These are phyloP conservation scores for Pythium grandisporangium DNA, from an alignment of 352 stramenopile species.

Conservation along the genomic window DNA sequence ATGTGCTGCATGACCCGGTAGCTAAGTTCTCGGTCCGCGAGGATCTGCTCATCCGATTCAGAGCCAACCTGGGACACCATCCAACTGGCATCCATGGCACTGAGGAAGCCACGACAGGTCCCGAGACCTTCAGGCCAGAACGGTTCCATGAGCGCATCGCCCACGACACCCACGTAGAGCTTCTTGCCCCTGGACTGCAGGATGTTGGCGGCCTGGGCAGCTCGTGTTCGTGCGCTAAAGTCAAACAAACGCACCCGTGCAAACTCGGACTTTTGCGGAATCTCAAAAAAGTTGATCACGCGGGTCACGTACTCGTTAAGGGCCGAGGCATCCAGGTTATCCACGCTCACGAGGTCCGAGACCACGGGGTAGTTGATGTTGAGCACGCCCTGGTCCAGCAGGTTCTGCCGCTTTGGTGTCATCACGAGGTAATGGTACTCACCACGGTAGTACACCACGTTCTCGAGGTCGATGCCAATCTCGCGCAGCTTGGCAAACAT, in stretches of 20 bases:
- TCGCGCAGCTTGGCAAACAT: slow-evolving; percentile 74
- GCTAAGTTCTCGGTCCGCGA: slow-evolving; percentile 66
- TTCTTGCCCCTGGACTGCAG: slow-evolving; percentile 60
- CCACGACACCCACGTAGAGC: slow-evolving; percentile 69
- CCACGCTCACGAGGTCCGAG: slow-evolving; percentile 46
- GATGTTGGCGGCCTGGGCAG: slow-evolving; percentile 64
- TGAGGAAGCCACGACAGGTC: slow-evolving; percentile 75
- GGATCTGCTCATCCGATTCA: slow-evolving; percentile 58
- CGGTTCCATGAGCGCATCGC: slow-evolving; percentile 74
- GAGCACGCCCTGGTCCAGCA: slow-evolving; percentile 64
- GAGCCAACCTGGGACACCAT: slow-evolving; percentile 69
- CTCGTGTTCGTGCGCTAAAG: slow-evolving; percentile 71
- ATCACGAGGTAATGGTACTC: slow-evolving; percentile 86
- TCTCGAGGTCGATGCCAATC: slow-evolving; percentile 69
- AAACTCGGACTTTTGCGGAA: slow-evolving; percentile 60
- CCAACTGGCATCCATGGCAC: slow-evolving; percentile 66
- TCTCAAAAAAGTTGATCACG: slow-evolving; percentile 61
- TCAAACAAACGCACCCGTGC: slow-evolving; percentile 71
- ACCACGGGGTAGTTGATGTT: slow-evolving; percentile 59
- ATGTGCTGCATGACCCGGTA: slow-evolving; percentile 73
- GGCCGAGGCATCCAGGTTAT: slow-evolving; percentile 51
- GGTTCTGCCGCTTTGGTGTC: slow-evolving; percentile 68
- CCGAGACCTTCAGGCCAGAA: slow-evolving; percentile 83
- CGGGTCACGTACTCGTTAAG: slow-evolving; percentile 60
- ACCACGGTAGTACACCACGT: slow-evolving; percentile 81